A percentile compares a stretch with the other conserved stretches of the same genome.
phyloP scores from a whole-genome alignment of 1,284 basidiomycete species.

The Hypsizygus ulmarius region DNA sequence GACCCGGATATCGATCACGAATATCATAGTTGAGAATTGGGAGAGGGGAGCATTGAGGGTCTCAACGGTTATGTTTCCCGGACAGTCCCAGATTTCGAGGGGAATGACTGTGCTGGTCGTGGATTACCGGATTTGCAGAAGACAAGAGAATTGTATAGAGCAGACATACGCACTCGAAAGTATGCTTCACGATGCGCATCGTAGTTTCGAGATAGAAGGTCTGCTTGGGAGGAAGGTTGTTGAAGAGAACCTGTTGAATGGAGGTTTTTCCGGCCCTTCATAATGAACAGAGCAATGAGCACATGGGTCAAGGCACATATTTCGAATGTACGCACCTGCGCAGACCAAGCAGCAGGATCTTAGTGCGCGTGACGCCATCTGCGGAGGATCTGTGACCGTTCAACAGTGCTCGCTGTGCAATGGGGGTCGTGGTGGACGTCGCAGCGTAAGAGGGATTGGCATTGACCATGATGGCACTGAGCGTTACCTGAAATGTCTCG shows the following conservation, averaged over 20 bases:
- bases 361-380: conserved; percentile 45
- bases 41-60: conserved; percentile 70
- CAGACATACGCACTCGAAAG: conserved; percentile 72
- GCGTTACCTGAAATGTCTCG: conserved; percentile 5
- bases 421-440: conserved; percentile 26
- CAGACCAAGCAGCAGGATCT: conserved; percentile 78
- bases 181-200: conserved; percentile 70
- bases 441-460: conserved; percentile 32
- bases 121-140: conserved; percentile 5
- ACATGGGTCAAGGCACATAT: conserved; percentile 9
- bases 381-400: conserved; percentile 26
- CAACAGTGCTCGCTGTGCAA: conserved; percentile 22
- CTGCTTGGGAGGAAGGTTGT: conserved; percentile 80
- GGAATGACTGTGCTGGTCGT: conserved; percentile 80
- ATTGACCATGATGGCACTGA: conserved; percentile 24
- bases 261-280: conserved; percentile 94
- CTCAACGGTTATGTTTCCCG: conserved; percentile 79
- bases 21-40: conserved; percentile 81
- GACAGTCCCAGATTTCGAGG: conserved; percentile 95
- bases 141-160: neutral
- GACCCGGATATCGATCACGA: conserved; percentile 96
- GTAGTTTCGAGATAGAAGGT: conserved; percentile 92
- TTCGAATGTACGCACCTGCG: conserved; percentile 53
- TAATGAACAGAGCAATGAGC: conserved; percentile 3
- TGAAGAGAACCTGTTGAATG: conserved; percentile 89